Evolutionary conservation across 495 filamentous ascomycete species (phyloP).

Genomic region (Penicillium arizonense): DNA sequence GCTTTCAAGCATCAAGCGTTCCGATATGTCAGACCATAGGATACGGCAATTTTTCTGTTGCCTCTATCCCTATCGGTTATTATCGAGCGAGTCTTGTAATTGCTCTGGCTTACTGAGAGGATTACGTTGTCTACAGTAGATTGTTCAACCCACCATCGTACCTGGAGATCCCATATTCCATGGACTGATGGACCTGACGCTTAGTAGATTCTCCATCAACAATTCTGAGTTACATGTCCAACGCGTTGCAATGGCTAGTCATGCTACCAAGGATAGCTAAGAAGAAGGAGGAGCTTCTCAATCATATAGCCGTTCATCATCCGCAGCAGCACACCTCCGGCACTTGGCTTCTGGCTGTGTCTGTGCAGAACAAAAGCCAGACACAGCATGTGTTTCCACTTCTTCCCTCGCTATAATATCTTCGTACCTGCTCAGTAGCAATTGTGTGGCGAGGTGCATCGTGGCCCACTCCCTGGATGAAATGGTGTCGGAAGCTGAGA

Average conservation of each 20-base stretch:
- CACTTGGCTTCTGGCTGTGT: background rate
- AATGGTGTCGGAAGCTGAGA: background rate
- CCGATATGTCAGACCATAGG: no score
- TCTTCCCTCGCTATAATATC: background rate
- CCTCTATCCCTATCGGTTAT: no score
- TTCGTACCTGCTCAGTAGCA: conserved; percentile 1
- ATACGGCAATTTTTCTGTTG: no score
- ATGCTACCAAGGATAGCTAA: background rate
- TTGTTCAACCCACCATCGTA: no score
- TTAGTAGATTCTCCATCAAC: background rate
- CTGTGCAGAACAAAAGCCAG: background rate
- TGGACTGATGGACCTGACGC: background rate
- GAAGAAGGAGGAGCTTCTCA: background rate
- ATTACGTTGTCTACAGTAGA: no score
- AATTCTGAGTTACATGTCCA: background rate
- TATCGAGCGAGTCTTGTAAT: no score
- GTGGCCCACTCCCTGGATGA: background rate
- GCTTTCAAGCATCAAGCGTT: no score
- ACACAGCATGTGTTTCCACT: background rate
- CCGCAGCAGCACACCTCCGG: background rate
- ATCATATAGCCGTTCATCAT: background rate
- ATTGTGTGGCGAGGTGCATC: background rate
- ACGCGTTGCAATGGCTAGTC: background rate
- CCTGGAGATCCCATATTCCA: background rate
- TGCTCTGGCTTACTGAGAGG: no score